Conservation (phyloP, 495 filamentous ascomycete species). For the Aspergillus funiculosus region DNA sequence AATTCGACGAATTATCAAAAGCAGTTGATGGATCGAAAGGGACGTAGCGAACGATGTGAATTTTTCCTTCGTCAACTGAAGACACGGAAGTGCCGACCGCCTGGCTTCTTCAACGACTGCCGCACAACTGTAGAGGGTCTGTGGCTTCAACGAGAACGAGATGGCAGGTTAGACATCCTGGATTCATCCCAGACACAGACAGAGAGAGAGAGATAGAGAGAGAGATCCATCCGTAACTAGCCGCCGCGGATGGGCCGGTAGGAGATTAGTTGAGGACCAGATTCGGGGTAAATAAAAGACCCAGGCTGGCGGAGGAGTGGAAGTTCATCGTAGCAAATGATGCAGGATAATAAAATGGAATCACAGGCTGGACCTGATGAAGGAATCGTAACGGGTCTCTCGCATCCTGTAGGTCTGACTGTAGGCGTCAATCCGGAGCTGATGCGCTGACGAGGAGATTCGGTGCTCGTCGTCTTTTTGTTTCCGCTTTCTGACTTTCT, state of each 20-base stretch:
- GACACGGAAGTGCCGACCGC: constrained; percentile 26
- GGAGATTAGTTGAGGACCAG: not conserved
- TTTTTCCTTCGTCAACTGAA: constrained; percentile 19
- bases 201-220: too few species aligned
- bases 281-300: not conserved
- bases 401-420: too few species aligned
- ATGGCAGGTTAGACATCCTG: not conserved
- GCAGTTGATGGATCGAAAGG: not conserved
- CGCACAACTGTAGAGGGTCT: not conserved
- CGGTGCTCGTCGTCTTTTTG: constrained; percentile 1
- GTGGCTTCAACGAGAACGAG: too few species aligned
- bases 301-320: not conserved
- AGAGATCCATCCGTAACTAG: constrained; percentile 6
- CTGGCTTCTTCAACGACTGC: constrained; percentile 28
- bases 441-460: not conserved
- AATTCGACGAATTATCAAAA: not conserved
- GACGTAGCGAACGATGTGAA: constrained; percentile 9
- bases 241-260: too few species aligned
- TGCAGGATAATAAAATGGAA: not conserved
- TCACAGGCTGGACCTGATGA: too few species aligned
- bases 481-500: constrained; percentile 14
- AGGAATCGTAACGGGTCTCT: too few species aligned
- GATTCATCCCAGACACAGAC: not conserved
- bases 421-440: not conserved
- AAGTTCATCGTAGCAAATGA: not conserved